These are phyloP conservation scores for Rehmannia glutinosa DNA, from an alignment of 257 asterid species.

Conservation along the genomic window DNA sequence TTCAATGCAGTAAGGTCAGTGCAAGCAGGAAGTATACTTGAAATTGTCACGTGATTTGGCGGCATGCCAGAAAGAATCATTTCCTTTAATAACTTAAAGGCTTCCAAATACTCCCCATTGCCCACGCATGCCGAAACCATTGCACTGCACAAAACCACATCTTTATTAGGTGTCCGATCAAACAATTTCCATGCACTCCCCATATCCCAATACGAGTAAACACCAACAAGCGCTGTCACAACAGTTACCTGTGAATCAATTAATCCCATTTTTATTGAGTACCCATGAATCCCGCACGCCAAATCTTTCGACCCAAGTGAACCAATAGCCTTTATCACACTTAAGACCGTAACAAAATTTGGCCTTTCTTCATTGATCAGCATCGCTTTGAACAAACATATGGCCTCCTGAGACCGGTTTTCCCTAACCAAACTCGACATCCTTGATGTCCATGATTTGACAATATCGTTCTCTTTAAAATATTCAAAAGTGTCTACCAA, in stretches of 20 bases:
- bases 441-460: conserved; percentile 49
- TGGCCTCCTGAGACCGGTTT: conserved; percentile 52
- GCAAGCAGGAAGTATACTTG: conserved; percentile 64
- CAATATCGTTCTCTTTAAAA: conserved; percentile 34
- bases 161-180: conserved; percentile 33
- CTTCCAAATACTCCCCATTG: conserved; percentile 41
- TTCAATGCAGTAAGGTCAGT: conserved; percentile 44
- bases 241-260: conserved; percentile 40
- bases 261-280: conserved; percentile 46
- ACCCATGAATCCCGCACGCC: conserved; percentile 52
- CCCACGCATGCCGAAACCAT: conserved; percentile 60
- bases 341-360: conserved; percentile 52
- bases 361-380: conserved; percentile 39
- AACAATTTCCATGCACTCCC: conserved; percentile 39
- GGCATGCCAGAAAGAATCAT: conserved; percentile 43
- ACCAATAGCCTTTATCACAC: conserved; percentile 43
- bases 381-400: conserved; percentile 62
- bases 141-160: conserved; percentile 65
- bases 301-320: conserved; percentile 27
- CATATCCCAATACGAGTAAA: conserved; percentile 61
- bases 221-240: conserved; percentile 66
- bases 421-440: conserved; percentile 50
- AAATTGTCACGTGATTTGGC: conserved; percentile 58
- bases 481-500: conserved; percentile 28
- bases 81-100: conserved; percentile 44